Evolutionary conservation across 768 basidiomycete species (phyloP).

Genomic region (Kwoniella newhampshirensis): DNA sequence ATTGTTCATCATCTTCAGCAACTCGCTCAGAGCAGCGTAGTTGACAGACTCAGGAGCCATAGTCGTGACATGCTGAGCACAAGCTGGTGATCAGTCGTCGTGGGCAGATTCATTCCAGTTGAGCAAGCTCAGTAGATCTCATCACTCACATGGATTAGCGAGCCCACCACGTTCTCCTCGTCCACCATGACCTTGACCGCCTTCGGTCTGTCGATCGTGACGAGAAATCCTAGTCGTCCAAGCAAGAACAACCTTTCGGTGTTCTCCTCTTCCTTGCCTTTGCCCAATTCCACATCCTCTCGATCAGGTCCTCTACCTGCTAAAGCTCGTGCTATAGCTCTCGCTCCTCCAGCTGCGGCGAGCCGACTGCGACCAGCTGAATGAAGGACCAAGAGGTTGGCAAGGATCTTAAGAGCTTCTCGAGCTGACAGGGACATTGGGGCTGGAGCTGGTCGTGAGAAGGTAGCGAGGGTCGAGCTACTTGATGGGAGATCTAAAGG

Average conservation of each 20-base stretch:
- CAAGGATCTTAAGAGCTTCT: slow-evolving; percentile 57
- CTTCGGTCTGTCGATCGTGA: slow-evolving; percentile 30
- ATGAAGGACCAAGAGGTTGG: slow-evolving; percentile 64
- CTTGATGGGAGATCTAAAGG: slow-evolving; percentile 19
- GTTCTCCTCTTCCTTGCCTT: slow-evolving; percentile 13
- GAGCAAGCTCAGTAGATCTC: too few relatives aligned
- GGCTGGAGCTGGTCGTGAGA: slow-evolving; percentile 3
- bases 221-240: slow-evolving; percentile 38
- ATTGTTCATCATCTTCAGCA: slow-evolving; percentile 83
- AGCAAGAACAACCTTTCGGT: slow-evolving; percentile 40
- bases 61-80: slow-evolving; percentile 32
- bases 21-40: slow-evolving; percentile 73
- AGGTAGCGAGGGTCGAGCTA: slow-evolving; percentile 11
- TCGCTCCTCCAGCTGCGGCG: slow-evolving; percentile 24
- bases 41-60: slow-evolving; percentile 59
- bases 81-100: background rate
- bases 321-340: slow-evolving; percentile 30
- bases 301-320: slow-evolving; percentile 18
- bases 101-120: background rate
- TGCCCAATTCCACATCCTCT: background rate
- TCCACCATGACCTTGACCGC: slow-evolving; percentile 46
- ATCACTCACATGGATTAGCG: slow-evolving; percentile 39
- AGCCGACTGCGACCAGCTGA: slow-evolving; percentile 23
- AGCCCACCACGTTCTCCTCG: slow-evolving; percentile 37
- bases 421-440: slow-evolving; percentile 20